Evolutionary conservation across 2,329 filamentous ascomycete species (phyloP), one percentile per base, ranked within the genome.

Genomic region (Thelonectria discophora): DNA sequence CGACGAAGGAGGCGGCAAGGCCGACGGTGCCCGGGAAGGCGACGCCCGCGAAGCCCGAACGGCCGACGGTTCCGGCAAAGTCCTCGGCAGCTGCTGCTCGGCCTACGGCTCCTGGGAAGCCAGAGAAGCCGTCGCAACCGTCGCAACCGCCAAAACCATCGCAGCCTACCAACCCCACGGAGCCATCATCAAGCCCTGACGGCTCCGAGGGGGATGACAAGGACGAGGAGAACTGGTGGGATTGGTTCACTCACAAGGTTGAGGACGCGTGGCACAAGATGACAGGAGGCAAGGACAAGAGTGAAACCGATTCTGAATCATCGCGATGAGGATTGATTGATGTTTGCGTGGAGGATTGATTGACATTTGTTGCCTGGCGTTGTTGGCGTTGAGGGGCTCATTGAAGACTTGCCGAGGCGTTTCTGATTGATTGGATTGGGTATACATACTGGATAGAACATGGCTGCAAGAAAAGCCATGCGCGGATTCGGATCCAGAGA

Each of bases 231-330:
- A 73, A 74, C 5, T 76, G 82, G 34, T 86, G 83, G 82, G 76
- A 82, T 50, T 86, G 84, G 84, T 67, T 86, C 12, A 80, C 77
- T 2, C 80, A 78, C 37, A 80, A 84, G 63, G 70, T 85, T 12
- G 76, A 75, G 32, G 73, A 80, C 34, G 74, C 80, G 20, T 84
- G 81, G 82, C 74, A 77, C 39, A 81, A 82, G 67, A 74, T 84
- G 17, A 77, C 68, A 12, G 74, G 72, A 12, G 70, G 72, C 7
- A 67, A 65, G 32, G 42, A 20, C 24, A 37, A 45, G 9, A 45
- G 50, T 34, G 54, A 48, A 7, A 34, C 49, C 13, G 40, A 54
- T 40, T 62, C 34, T 3, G 34, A 37, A 6, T 37, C 34, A 37
- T 37, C 34, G 34, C 15, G 34, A 37, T 37, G 34, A 30, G 34